Evolutionary conservation across 140 eudicot species (phyloP), one percentile per base, ranked within the genome.

Genomic region (Ambrosia hybrid): DNA sequence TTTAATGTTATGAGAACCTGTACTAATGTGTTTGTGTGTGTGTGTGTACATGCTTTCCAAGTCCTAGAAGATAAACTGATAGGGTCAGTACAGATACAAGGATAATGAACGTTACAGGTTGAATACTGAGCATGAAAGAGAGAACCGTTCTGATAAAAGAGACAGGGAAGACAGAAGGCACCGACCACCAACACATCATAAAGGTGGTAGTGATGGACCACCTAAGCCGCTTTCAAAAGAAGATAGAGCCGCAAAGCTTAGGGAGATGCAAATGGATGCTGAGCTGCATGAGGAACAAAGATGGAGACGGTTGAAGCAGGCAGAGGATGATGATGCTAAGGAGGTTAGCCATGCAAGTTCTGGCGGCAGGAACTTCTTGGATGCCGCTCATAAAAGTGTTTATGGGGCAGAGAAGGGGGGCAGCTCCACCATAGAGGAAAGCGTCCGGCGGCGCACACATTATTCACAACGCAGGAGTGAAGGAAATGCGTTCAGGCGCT

Each of bases 341-440:
- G 98, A 92, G 75, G 89, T 84, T 33, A 67, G 39, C 4, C 79
- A 58, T 58, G 88, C 86, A 3, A 65, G 72, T 36, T 78, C 94
- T 15, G 11, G 73, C 56, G 89, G 95, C 49, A 74, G 77, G 70
- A 89, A 83, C 67, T 92, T 92, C 70, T 60, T 92, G 82, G 92
- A 92, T 72, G 92, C 84, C 77, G 88, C 85, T 72, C 90, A 88
- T 37, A 87, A 72, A 57, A 89, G 96, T 37, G 73, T 92, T 12
- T 89, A 82, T 66, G 98, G 98, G 30, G 92, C 98, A 26, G 98
- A 87, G 5, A 87, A 87, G 61, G 98, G 96, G 15, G 98, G 98
- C 62, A 83, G 95, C 81, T 87, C 96, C 36, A 87, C 96, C 4
- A 85, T 92, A 34, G 98, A 90, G 83, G 98, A 92, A 79, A 92